Base-by-base conservation (phyloP, 108 stramenopile species). In the Craspedostauros australis region DNA sequence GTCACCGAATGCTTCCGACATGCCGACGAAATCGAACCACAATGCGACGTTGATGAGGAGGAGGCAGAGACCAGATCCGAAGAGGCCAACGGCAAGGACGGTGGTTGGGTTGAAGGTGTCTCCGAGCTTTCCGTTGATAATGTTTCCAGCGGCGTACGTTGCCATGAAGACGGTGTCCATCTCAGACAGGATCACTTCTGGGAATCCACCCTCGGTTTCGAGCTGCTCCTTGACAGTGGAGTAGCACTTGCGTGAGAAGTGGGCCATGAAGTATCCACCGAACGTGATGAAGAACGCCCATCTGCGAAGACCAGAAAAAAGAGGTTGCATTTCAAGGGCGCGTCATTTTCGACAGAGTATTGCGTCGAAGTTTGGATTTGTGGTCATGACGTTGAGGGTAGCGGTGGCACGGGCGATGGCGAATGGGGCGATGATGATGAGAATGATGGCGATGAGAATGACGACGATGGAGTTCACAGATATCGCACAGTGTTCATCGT, bases 141-240 rank as follows among this genome's bases (percentile, higher is more conserved):
- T 92, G 60, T 88, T 88, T 52, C 93, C 94, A 24, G 84, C 82
- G 14, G 93, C 96, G 48, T 97, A 97, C 32, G 91, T 93, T 28
- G 79, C 84, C 96, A 97, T 97, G 78, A 97, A 97, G 32, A 82
- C 73, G 40, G 94, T 85, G 86, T 95, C 96, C 96, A 95, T 93
- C 34, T 71, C 84, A 23, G 76, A 76, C n/a, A 96, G 57, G 33
- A 84, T 62, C 32, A 87, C 47, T 42, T 84, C 44, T 43, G 72
- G 64, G 47, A 86, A 88, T 22, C 96, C 94, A 20, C 86, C 88
- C 0, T 65, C 46, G 20, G 55, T 62, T 53, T 87, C 51, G 25
- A 94, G 82, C 61, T 92, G 87, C 29, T 78, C 74, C 72, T 97
- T 97, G 32, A 97, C 92, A 29, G 94, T 95, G 27, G 94, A 94